Base-by-base conservation (phyloP, 2,329 filamentous ascomycete species). In the Graphilbum fragrans region DNA sequence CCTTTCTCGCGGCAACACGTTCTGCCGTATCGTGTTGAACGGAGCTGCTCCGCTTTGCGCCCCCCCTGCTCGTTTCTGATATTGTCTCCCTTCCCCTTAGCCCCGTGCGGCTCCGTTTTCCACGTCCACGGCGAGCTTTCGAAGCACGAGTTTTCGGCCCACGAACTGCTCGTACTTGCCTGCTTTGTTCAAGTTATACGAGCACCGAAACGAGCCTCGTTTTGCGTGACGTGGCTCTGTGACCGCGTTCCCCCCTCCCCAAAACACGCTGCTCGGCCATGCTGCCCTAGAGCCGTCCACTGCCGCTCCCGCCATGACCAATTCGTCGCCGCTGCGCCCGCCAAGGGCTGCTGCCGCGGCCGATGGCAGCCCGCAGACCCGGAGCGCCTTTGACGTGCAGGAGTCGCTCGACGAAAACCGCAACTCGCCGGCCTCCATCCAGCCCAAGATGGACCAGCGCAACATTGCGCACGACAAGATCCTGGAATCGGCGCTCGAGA, bases 351-450 rank as follows among this genome's bases (percentile, higher is more conserved):
- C 25, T 35, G 19, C n/a, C 17, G 6, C 22, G 45, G 11, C 36
- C 44, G 12, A 20, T 35, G 2, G 20, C 39, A 6, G 16, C 23
- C 3, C 19, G 20, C 12, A 23, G 35, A 33, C 11, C 23, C 35
- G 5, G n/a, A 39, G 7, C n/a, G 46, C 48, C 18, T 42, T 45
- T 2, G 45, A 52, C 9, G 40, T 55, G 17, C 47, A 52, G 9
- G 55, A 58, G 2, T 53, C 56, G 21, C 45, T 57, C 0, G 43
- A 44, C 22, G 54, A 56, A 7, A 47, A 51, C 33, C 51, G 57
- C 23, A 60, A 60, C 41, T 58, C 57, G 2, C 55, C 56, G 35
- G 55, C 53, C 36, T 54, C 53, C 3, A 56, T 58, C 35, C 48
- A 45, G n/a, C 46, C 48, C 21, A 49, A 57, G 16, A 49, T 56